Percentiles rank a stretch among this genome's conserved stretches.
Conservation (phyloP, 305 asterid species). For the Ajuga reptans region DNA sequence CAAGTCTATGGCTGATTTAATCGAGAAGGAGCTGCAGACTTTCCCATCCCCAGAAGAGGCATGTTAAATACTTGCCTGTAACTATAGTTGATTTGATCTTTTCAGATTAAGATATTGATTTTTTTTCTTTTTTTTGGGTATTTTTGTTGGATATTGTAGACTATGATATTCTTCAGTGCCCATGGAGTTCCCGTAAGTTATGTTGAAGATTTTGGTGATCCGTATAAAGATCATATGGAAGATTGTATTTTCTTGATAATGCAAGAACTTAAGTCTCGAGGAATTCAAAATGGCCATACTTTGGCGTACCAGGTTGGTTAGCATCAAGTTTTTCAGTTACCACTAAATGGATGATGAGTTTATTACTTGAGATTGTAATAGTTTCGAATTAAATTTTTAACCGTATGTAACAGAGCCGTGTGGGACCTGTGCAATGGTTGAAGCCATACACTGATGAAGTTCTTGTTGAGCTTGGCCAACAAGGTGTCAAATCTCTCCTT, state of each 20-base stretch:
- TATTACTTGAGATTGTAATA: not conserved
- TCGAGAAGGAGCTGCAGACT: slow-evolving; percentile 56
- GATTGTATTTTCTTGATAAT: slow-evolving; percentile 79
- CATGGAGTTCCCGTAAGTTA: slow-evolving; percentile 96
- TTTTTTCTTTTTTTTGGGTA: too few species aligned
- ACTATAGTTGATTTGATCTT: not conserved
- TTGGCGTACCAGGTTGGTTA: slow-evolving; percentile 79
- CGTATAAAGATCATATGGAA: slow-evolving; percentile 87
- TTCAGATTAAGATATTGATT: not conserved
- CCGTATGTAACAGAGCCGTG: slow-evolving; percentile 58
- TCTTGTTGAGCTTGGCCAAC: slow-evolving; percentile 78
- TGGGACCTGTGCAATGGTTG: slow-evolving; percentile 95
- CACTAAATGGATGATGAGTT: not conserved
- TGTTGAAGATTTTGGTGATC: slow-evolving; percentile 88
- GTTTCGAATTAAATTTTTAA: not conserved
- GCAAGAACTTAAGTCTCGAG: slow-evolving; percentile 82
- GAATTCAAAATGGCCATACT: slow-evolving; percentile 60
- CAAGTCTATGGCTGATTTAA: slow-evolving; percentile 80
- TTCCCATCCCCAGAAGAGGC: slow-evolving; percentile 72
- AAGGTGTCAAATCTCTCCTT: slow-evolving; percentile 73
- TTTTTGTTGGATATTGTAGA: slow-evolving; percentile 30
- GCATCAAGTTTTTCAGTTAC: not conserved
- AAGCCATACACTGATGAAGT: slow-evolving; percentile 94
- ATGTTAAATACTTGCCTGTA: slow-evolving; percentile 7
- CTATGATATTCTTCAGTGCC: slow-evolving; percentile 87